Percentiles rank a stretch among this genome's conserved stretches.
Conservation (phyloP, 164 flowering plant species). For the Nymphaea thermarum region DNA sequence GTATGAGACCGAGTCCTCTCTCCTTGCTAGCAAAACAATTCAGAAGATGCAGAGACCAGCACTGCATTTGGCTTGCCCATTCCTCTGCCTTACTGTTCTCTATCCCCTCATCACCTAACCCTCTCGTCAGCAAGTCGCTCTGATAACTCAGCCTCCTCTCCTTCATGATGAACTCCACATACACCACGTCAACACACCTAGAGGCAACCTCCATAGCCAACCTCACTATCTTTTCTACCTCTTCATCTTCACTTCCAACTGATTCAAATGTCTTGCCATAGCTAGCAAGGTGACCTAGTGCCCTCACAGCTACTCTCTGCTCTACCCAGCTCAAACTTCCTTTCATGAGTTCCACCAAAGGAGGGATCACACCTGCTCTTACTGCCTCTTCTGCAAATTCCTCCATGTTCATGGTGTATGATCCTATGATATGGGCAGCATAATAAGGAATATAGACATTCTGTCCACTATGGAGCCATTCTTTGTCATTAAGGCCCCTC, state of each 20-base stretch:
- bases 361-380: conserved; percentile 46
- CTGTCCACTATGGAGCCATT: conserved; percentile 52
- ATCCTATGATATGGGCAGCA: conserved; percentile 87
- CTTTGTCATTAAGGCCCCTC: conserved; percentile 26
- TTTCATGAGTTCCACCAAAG: conserved; percentile 56
- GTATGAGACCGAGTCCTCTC: conserved; percentile 33
- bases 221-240: conserved; percentile 34
- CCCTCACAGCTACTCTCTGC: conserved; percentile 75
- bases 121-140: conserved; percentile 57
- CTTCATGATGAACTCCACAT: conserved; percentile 28
- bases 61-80: conserved; percentile 84
- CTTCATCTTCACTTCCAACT: conserved; percentile 31
- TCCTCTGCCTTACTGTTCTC: conserved; percentile 75
- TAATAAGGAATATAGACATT: conserved; percentile 84
- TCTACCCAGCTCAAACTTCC: conserved; percentile 85
- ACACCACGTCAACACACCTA: conserved; percentile 39
- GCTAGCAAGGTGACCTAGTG: conserved; percentile 75
- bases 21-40: conserved; percentile 65
- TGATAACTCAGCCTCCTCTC: conserved; percentile 46
- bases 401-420: conserved; percentile 69
- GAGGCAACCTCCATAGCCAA: conserved; percentile 41
- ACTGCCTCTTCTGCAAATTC: conserved; percentile 56
- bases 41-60: conserved; percentile 65
- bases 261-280: conserved; percentile 41
- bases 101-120: conserved; percentile 50